Conservation (phyloP, 2,329 filamentous ascomycete species). For the Colletotrichum eremochloae region DNA sequence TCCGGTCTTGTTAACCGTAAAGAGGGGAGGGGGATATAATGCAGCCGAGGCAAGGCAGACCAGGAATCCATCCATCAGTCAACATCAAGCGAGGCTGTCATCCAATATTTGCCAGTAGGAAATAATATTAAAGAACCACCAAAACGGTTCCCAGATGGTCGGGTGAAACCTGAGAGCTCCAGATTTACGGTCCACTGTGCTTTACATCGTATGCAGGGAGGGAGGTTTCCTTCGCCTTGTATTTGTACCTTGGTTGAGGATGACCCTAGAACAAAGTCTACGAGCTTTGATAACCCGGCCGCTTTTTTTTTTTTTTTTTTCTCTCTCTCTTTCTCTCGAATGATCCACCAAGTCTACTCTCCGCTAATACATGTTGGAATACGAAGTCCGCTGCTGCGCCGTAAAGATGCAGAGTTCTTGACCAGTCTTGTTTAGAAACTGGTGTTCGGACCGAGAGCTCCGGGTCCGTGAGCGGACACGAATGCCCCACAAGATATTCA, state of each 20-base stretch:
- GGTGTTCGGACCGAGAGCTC: conserved; percentile 22
- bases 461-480: conserved; percentile 19
- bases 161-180: too few relatives aligned
- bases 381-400: conserved; percentile 30
- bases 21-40: not conserved
- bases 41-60: conserved; percentile 25
- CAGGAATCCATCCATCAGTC: not conserved
- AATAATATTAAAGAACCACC: not conserved
- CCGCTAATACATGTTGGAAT: conserved; percentile 31
- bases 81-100: conserved; percentile 12
- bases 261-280: not conserved
- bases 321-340: not conserved
- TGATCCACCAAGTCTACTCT: conserved; percentile 17
- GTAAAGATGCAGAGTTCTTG: conserved; percentile 15
- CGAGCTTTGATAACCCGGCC: not conserved
- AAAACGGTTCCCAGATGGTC: not conserved
- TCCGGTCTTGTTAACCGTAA: conserved; percentile 2
- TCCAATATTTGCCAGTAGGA: not conserved
- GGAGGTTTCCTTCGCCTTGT: too few relatives aligned
- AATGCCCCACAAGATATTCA: not conserved
- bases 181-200: too few relatives aligned
- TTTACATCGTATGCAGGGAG: not conserved
- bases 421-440: conserved; percentile 19
- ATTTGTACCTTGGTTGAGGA: not conserved
- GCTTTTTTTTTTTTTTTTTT: not conserved